A percentile compares a stretch with the other conserved stretches of the same genome.
These are phyloP conservation scores for Gymnopilus dilepis DNA, from an alignment of 768 basidiomycete species.

Conservation along the genomic window DNA sequence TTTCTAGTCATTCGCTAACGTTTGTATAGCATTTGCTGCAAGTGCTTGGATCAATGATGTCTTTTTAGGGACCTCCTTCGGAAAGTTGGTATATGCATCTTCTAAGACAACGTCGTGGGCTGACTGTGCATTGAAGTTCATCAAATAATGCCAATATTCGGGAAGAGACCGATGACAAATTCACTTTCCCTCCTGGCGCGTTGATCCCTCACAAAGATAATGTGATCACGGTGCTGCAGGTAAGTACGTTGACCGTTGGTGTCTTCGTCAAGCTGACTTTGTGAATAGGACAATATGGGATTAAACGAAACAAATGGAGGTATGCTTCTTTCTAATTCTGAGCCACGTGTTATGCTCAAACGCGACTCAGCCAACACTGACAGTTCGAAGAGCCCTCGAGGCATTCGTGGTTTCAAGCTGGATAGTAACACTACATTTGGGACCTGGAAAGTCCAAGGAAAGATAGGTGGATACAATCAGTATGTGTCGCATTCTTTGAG, in stretches of 20 bases:
- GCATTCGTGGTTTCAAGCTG: constrained; percentile 78
- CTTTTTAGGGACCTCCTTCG: constrained; percentile 75
- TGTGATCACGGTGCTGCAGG: constrained; percentile 79
- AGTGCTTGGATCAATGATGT: constrained; percentile 80
- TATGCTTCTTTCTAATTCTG: constrained; percentile 27
- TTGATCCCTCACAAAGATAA: constrained; percentile 63
- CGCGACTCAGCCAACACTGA: constrained; percentile 44
- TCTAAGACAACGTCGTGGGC: background rate
- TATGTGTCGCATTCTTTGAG: constrained; percentile 35
- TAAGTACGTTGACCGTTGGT: constrained; percentile 29
- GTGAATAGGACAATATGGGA: constrained; percentile 76
- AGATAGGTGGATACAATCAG: constrained; percentile 72
- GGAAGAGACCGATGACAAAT: constrained; percentile 72
- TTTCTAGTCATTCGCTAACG: too few species aligned
- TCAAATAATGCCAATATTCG: constrained; percentile 65
- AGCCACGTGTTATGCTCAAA: background rate
- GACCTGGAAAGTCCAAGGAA: constrained; percentile 77
- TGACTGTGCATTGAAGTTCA: constrained; percentile 46
- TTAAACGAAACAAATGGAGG: constrained; percentile 63
- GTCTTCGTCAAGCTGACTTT: background rate
- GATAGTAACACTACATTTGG: constrained; percentile 58
- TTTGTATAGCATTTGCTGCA: constrained; percentile 70
- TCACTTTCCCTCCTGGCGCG: constrained; percentile 62
- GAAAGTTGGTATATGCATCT: constrained; percentile 54
- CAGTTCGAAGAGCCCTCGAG: constrained; percentile 74